Evolutionary conservation across 2,329 filamentous ascomycete genomes (phyloP), one percentile per base, ranked within the genome.

Genomic region (Aspergillus udagawae): DNA sequence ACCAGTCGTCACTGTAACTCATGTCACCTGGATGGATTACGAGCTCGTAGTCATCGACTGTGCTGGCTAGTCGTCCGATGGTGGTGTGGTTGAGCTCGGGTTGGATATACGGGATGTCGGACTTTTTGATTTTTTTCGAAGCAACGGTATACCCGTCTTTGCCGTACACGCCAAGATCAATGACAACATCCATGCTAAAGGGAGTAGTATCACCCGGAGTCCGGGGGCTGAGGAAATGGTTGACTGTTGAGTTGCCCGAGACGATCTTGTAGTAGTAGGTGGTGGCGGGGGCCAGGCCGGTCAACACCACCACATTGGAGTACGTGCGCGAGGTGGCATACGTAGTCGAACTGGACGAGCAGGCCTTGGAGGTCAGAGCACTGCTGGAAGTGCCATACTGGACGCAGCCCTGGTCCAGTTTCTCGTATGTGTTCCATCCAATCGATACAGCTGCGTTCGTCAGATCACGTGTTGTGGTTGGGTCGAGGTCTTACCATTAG

Each of bases 211-310:
- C 83, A 17, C 84, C 83, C 0, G 83, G 74, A 3, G 70, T 58
- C 0, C 83, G 79, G 3, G 81, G 79, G 60, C 80, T 85, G 51
- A 82, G 63, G 68, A 86, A 86, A 42, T 80, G 76, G 35, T 79
- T 76, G 8, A 82, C 72, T 3, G 66, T 82, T 0, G 83, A 83
- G 69, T 86, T 86, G 28, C 75, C 79, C 2, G 82, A 84, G 8
- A 73, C 75, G 51, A 85, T 84, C 71, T 83, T 77, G 73, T 86
- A 86, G 73, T 83, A 86, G 68, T 86, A 86, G 0, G 77, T 83
- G 1, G 82, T 84, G 0, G 79, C 82, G 0, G 83, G 77, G 0
- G 69, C 70, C 21, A 86, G 69, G 6, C 65, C 73, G 0, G 73
- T 72, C 35, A 86, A 67, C 1, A 73, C 73, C 0, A 83, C 83